A percentile compares a stretch with the other conserved stretches of the same genome.
These are phyloP conservation scores for Pythium rhizo-oryzae DNA, from an alignment of 352 stramenopile species.

Conservation along the genomic window DNA sequence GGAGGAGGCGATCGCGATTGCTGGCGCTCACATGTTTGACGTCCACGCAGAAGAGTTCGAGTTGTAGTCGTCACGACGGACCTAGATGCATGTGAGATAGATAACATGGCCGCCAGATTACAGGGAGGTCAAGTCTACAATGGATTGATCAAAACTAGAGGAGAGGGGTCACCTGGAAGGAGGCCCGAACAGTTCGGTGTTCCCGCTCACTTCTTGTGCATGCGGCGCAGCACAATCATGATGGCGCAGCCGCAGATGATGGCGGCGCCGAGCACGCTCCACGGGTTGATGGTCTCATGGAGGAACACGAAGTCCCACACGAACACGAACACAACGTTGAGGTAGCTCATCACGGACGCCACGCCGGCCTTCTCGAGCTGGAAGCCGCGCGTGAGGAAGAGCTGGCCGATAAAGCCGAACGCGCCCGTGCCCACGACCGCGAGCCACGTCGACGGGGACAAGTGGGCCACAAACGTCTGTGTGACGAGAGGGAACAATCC, in stretches of 20 bases:
- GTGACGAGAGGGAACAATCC: too few species aligned
- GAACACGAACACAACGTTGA: slow-evolving; percentile 61
- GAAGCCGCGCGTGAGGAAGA: slow-evolving; percentile 66
- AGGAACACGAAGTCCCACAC: slow-evolving; percentile 48
- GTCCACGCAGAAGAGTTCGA: slow-evolving; percentile 28
- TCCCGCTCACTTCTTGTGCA: slow-evolving; percentile 12
- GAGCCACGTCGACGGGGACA: slow-evolving; percentile 42
- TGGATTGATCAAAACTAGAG: too few species aligned
- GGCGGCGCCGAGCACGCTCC: slow-evolving; percentile 42
- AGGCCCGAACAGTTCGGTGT: too few species aligned
- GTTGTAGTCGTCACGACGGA: slow-evolving; percentile 6
- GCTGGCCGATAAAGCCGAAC: slow-evolving; percentile 52
- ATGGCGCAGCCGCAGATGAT: slow-evolving; percentile 43
- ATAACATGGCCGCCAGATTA: too few species aligned
- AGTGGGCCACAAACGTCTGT: slow-evolving; percentile 35
- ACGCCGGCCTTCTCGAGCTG: slow-evolving; percentile 58
- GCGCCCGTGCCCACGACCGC: slow-evolving; percentile 42
- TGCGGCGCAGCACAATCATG: slow-evolving; percentile 31
- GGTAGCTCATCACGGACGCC: slow-evolving; percentile 49
- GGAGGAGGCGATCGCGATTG: slow-evolving; percentile 14
- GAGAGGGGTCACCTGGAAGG: too few species aligned
- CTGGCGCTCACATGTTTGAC: slow-evolving; percentile 12
- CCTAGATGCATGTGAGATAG: not conserved
- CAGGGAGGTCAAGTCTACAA: too few species aligned
- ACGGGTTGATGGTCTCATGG: slow-evolving; percentile 41